A percentile compares a stretch with the other conserved stretches of the same genome.
Conservation (phyloP, 2,329 filamentous ascomycete species). For the Dactylellina cionopaga region DNA sequence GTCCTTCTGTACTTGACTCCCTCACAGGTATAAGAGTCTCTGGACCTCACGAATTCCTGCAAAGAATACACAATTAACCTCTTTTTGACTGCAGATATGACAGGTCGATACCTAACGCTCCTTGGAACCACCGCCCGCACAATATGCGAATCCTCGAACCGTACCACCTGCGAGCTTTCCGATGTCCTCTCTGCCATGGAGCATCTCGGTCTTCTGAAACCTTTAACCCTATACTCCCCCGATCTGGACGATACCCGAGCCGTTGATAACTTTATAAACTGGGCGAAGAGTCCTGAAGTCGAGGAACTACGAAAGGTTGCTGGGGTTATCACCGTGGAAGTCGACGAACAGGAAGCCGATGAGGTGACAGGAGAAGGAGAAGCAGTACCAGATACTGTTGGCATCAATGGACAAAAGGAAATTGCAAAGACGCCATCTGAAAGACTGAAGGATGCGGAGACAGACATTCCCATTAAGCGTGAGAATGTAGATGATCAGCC, state of each 20-base stretch:
- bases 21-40: slow-evolving; percentile 49
- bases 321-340: slow-evolving; percentile 42
- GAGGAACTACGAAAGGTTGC: slow-evolving; percentile 43
- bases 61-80: neutral
- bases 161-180: slow-evolving; percentile 53
- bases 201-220: slow-evolving; percentile 56
- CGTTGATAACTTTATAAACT: slow-evolving; percentile 45
- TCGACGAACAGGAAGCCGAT: slow-evolving; percentile 31
- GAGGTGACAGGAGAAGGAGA: neutral
- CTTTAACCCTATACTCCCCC: slow-evolving; percentile 54
- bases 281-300: slow-evolving; percentile 48
- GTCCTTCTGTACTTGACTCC: slow-evolving; percentile 56
- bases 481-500: slow-evolving; percentile 48
- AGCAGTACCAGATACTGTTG: slow-evolving; percentile 23
- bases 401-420: neutral
- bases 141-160: slow-evolving; percentile 55
- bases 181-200: slow-evolving; percentile 56
- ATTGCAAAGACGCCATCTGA: neutral
- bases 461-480: slow-evolving; percentile 53
- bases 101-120: slow-evolving; percentile 56
- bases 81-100: slow-evolving; percentile 52
- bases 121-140: slow-evolving; percentile 55
- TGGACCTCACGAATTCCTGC: neutral
- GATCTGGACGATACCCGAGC: slow-evolving; percentile 45
- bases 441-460: slow-evolving; percentile 20